phyloP scores from a whole-genome alignment of 192 early-diverging fungal species.

The Spizellomyces punctatus region DNA sequence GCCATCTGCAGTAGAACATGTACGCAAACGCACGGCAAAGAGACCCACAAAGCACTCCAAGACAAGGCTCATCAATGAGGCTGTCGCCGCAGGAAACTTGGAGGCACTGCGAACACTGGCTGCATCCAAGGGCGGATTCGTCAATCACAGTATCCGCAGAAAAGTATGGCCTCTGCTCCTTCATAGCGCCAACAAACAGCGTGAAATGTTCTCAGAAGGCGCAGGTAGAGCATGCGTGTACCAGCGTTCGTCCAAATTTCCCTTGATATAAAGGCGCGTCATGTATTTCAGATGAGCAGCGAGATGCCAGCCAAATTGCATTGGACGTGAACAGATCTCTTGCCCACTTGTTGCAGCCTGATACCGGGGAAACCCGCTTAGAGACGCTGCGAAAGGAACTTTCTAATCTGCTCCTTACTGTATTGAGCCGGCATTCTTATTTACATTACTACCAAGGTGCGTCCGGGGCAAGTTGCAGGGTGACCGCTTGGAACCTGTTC shows the following conservation, averaged over 20 bases:
- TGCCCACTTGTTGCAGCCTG: slow-evolving; percentile 6
- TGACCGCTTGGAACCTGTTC: neutral
- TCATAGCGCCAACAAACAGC: slow-evolving; percentile 18
- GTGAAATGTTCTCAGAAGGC: neutral
- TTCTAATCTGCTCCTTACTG: slow-evolving; percentile 7
- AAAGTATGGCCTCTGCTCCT: slow-evolving; percentile 31
- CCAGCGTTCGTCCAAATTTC: too few relatives aligned
- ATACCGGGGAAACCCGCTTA: neutral
- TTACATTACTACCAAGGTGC: slow-evolving; percentile 68
- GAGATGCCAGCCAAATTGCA: slow-evolving; percentile 27
- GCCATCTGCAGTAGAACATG: too few relatives aligned
- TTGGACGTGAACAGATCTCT: slow-evolving; percentile 41
- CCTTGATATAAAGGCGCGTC: neutral
- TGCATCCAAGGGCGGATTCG: slow-evolving; percentile 24
- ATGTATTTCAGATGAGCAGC: neutral
- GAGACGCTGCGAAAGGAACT: slow-evolving; percentile 12
- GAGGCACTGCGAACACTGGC: slow-evolving; percentile 25
- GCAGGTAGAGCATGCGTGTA: too few relatives aligned
- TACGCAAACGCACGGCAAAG: too few relatives aligned
- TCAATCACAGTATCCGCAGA: slow-evolving; percentile 15
- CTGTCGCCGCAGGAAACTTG: slow-evolving; percentile 20
- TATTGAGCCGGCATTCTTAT: slow-evolving; percentile 19
- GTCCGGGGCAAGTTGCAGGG: neutral
- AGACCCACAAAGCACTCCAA: neutral
- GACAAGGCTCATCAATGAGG: slow-evolving; percentile 21